phyloP scores from a whole-genome alignment of 768 basidiomycete species.

The Boletus insuetus region DNA sequence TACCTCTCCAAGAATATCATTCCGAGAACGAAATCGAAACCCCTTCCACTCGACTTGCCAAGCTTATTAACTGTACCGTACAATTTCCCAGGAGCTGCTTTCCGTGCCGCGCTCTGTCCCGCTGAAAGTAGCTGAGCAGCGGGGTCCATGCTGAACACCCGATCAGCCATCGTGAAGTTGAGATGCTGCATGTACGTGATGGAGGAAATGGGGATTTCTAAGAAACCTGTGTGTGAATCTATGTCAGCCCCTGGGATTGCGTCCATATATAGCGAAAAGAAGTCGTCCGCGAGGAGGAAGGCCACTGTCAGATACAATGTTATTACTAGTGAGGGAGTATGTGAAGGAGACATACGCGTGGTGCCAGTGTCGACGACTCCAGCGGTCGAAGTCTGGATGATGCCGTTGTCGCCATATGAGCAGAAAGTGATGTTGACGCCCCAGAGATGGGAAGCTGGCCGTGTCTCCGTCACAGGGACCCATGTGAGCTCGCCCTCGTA shows the following conservation, averaged over 20 bases:
- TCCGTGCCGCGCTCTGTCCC: conserved; percentile 12
- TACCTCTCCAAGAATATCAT: conserved; percentile 1
- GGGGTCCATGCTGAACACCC: conserved; percentile 13
- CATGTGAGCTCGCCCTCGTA: conserved; percentile 24
- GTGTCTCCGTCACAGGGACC: conserved; percentile 25
- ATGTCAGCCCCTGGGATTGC: conserved; percentile 14
- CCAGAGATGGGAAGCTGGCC: conserved; percentile 26
- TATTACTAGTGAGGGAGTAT: neutral
- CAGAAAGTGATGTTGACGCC: conserved; percentile 26
- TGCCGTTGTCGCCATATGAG: conserved; percentile 8
- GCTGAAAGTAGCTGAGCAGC: conserved; percentile 19
- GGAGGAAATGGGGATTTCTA: conserved; percentile 16
- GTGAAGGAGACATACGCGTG: conserved; percentile 10
- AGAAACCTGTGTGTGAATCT: conserved; percentile 3
- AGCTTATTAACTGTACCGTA: conserved; percentile 9
- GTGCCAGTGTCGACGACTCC: conserved; percentile 31
- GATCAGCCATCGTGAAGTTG: conserved; percentile 10
- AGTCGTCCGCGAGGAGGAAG: conserved; percentile 24
- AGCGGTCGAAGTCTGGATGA: conserved; percentile 19
- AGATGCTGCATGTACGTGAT: conserved; percentile 14
- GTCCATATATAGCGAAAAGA: conserved; percentile 11
- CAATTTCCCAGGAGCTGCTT: conserved; percentile 5
- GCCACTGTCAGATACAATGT: conserved; percentile 1
- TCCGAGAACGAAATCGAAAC: neutral
- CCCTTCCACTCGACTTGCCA: neutral